These are phyloP conservation scores for Globisporangium nunn DNA, from an alignment of 352 stramenopile species.

Conservation along the genomic window DNA sequence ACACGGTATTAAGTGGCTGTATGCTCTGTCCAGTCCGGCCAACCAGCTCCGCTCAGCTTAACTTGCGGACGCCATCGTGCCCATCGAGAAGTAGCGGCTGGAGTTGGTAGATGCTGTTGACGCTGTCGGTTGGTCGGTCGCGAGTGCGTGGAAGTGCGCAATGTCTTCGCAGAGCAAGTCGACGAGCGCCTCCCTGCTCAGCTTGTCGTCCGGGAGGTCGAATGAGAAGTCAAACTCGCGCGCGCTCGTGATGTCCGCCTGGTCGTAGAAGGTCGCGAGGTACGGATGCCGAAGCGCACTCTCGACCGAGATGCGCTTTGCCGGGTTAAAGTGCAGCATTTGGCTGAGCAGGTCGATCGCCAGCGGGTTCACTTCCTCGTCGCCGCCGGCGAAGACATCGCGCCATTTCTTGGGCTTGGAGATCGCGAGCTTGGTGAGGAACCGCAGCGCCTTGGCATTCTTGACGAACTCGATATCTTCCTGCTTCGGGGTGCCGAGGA, in stretches of 20 bases:
- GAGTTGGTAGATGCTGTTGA: constrained; percentile 7
- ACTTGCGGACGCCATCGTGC: constrained; percentile 46
- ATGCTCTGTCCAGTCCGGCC: no score
- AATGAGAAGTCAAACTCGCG: constrained; percentile 58
- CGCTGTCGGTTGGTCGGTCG: constrained; percentile 11
- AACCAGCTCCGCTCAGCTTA: constrained; percentile 7
- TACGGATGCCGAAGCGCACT: constrained; percentile 57
- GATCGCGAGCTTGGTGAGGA: constrained; percentile 76
- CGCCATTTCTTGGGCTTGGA: constrained; percentile 68
- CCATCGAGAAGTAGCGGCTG: constrained; percentile 39
- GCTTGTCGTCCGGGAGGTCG: constrained; percentile 51
- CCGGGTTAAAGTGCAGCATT: constrained; percentile 70
- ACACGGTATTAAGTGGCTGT: background rate
- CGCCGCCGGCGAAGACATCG: constrained; percentile 38
- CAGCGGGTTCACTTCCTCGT: constrained; percentile 32
- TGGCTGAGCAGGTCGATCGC: constrained; percentile 52
- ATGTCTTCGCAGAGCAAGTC: constrained; percentile 58
- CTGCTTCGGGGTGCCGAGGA: constrained; percentile 59
- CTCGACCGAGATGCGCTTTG: constrained; percentile 63
- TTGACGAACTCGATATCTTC: constrained; percentile 80
- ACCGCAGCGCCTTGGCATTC: constrained; percentile 87
- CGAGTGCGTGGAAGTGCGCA: constrained; percentile 40
- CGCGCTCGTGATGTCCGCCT: constrained; percentile 33
- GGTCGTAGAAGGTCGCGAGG: constrained; percentile 85
- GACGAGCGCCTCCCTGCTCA: constrained; percentile 56